A percentile compares a stretch with the other conserved stretches of the same genome.
These are phyloP conservation scores for Ilex asprella DNA, from an alignment of 257 asterid genomes.

Conservation along the genomic window DNA sequence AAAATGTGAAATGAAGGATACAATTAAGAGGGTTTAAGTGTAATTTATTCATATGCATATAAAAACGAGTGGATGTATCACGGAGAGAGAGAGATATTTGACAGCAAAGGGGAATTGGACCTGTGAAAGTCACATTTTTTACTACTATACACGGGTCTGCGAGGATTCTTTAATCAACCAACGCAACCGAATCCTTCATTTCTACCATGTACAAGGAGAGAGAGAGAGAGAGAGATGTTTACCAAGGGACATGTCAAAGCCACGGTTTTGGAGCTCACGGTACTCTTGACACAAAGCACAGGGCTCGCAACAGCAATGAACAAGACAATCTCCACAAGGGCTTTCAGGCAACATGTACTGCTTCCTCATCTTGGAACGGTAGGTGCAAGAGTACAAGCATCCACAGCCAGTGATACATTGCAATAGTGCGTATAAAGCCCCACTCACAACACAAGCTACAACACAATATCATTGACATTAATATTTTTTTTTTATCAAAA, in stretches of 20 bases:
- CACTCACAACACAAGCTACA: not conserved
- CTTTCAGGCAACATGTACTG: slow-evolving; percentile 7
- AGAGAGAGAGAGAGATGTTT: not conserved
- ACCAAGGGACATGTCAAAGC: slow-evolving; percentile 13
- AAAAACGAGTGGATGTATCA: no score
- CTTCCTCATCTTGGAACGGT: slow-evolving; percentile 3
- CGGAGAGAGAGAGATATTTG: no score
- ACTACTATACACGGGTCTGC: no score
- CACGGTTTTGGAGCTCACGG: slow-evolving; percentile 9
- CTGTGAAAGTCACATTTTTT: no score
- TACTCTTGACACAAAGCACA: slow-evolving; percentile 15
- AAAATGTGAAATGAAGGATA: no score
- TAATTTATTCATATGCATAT: no score
- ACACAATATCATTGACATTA: not conserved
- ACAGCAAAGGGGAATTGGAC: no score
- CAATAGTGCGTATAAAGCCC: not conserved
- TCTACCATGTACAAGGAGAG: no score
- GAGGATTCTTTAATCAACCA: no score
- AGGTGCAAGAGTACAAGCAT: not conserved
- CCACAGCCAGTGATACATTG: not conserved
- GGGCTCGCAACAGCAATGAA: slow-evolving; percentile 11
- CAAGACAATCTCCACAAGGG: slow-evolving; percentile 10
- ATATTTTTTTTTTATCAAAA: no score
- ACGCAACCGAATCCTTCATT: no score
- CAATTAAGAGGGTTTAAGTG: no score